Base-by-base conservation (phyloP, 805 yeast genomes). In the Saturnispora quitensis region DNA sequence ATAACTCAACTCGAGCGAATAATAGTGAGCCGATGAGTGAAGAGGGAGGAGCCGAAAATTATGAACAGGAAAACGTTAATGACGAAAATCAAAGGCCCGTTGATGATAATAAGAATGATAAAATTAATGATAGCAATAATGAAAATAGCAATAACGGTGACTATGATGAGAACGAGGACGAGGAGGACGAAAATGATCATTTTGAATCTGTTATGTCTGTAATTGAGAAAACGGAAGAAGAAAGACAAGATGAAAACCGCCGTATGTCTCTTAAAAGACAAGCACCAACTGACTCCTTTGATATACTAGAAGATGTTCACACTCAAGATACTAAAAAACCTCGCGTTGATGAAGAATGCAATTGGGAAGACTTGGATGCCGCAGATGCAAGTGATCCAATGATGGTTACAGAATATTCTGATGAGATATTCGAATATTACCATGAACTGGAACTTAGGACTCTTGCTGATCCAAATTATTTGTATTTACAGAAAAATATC, bases 371-470 rank as follows among this genome's bases (percentile, higher is more conserved):
- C 64, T 69, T 84, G 54, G 93, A 85, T 61, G 78, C 74, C 31
- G 86, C 80, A 55, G 90, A 85, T 62, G 63, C 68, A 45, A 84
- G 81, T 56, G 91, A 85, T 63, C 87, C 84, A 20, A 69, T 87
- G 55, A 90, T 91, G 97, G 97, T 87, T 33, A 80, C 89, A 55
- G 99, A 91, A 71, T 91, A 90, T 67, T 96, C 86, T 51, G 78
- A 73, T 55, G 97, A 89, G 54, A 90, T 91, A 52, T 90, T 88
- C 67, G 84, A 79, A 31, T 89, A 86, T 67, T 71, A 90, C 60
- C 82, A 83, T 64, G 81, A 76, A 61, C 72, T 84, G 54, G 96
- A 89, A 69, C 67, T 75, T 44, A 75, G 78, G 61, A 87, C 91
- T 45, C 71, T 87, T 61, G 96, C 89, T 2, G 83, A 79, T 57